Percentiles rank a stretch among this genome's conserved stretches.
phyloP scores from a whole-genome alignment of 495 filamentous ascomycete genomes.

The Podospora pseudocomata region DNA sequence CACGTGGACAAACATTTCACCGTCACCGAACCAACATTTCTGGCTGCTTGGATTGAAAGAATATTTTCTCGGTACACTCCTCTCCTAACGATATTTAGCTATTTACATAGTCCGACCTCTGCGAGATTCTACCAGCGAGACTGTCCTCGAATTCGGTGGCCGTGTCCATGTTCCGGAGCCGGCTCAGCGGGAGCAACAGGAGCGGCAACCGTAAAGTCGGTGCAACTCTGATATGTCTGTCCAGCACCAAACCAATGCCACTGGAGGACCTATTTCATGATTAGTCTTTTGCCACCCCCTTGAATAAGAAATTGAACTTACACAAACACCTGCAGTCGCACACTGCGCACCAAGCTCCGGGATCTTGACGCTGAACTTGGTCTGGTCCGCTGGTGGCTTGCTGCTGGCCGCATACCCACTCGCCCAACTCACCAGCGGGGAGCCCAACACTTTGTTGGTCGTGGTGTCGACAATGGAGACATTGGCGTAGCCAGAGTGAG shows the following conservation, averaged over 20 bases:
- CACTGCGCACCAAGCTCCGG: slow-evolving; percentile 56
- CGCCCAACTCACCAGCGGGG: slow-evolving; percentile 54
- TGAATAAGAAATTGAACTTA: slow-evolving; percentile 26
- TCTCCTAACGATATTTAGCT: background rate
- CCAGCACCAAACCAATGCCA: slow-evolving; percentile 64
- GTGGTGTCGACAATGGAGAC: slow-evolving; percentile 65
- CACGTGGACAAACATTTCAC: too few species aligned
- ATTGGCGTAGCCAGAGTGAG: slow-evolving; percentile 64
- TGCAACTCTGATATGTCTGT: slow-evolving; percentile 71
- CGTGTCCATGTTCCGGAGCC: background rate
- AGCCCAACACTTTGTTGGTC: slow-evolving; percentile 54
- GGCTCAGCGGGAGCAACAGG: background rate
- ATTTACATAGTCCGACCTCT: background rate
- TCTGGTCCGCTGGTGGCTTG: slow-evolving; percentile 56
- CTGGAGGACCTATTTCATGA: slow-evolving; percentile 52
- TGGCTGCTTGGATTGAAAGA: too few species aligned
- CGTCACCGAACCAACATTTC: too few species aligned
- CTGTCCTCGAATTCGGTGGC: slow-evolving; percentile 11
- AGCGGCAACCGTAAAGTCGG: slow-evolving; percentile 59
- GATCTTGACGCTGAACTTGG: slow-evolving; percentile 62
- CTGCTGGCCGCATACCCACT: slow-evolving; percentile 48
- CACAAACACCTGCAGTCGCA: slow-evolving; percentile 56
- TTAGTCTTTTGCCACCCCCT: background rate
- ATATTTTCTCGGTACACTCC: too few species aligned
- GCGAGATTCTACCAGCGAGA: background rate